Evolutionary conservation across 371 early-diverging fungal species (phyloP).

Genomic region (Batrachochytrium dendrobatidis): DNA sequence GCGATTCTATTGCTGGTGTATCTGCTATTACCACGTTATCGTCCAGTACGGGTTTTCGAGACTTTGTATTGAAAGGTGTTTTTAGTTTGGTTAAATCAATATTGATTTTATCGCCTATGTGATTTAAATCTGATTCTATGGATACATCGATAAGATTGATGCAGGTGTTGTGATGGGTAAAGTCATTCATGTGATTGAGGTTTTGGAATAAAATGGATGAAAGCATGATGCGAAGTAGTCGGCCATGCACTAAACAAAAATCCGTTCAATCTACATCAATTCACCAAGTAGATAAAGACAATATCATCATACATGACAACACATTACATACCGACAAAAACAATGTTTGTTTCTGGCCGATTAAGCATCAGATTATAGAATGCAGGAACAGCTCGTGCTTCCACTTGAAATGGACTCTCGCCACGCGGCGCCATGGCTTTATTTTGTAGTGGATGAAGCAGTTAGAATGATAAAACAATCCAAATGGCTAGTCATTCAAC

Average conservation of each 20-base stretch:
- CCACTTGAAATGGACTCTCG: slow-evolving; percentile 34
- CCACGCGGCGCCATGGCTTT: slow-evolving; percentile 26
- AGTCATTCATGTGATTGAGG: slow-evolving; percentile 26
- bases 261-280: no score
- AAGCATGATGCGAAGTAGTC: slow-evolving; percentile 37
- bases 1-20: not conserved
- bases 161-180: slow-evolving; percentile 33
- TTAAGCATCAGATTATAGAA: slow-evolving; percentile 22
- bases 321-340: slow-evolving; percentile 19
- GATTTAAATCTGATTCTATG: slow-evolving; percentile 12
- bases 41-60: not conserved
- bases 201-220: slow-evolving; percentile 27
- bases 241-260: slow-evolving; percentile 30
- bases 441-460: no score
- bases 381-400: slow-evolving; percentile 25
- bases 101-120: not conserved
- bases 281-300: not conserved
- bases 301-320: not conserved
- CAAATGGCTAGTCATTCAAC: no score
- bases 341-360: slow-evolving; percentile 16
- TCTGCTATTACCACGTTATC: not conserved
- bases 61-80: not conserved
- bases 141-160: slow-evolving; percentile 34
- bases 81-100: not conserved
- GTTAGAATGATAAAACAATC: no score